These are phyloP conservation scores for Cercospora berteroae DNA, from an alignment of 2,329 filamentous ascomycete species.

Conservation along the genomic window DNA sequence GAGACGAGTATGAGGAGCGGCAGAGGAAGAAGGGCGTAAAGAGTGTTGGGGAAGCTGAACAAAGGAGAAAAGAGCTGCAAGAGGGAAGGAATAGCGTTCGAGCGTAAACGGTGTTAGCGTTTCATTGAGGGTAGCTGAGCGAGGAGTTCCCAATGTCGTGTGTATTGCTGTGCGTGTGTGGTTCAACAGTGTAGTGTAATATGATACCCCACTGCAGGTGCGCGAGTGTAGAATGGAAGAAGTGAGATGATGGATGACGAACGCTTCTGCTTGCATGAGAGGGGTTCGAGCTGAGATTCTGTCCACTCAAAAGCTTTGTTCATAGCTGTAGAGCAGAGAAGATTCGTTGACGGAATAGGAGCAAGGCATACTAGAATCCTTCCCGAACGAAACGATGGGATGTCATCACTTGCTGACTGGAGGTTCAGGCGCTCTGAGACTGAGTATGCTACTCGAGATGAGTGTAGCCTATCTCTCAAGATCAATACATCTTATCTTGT, in stretches of 20 bases:
- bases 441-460: not conserved
- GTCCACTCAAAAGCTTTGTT: not conserved
- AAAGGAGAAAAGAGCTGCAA: slow-evolving; percentile 16
- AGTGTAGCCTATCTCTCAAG: not conserved
- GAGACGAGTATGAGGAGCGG: slow-evolving; percentile 84
- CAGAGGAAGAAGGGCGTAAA: slow-evolving; percentile 90
- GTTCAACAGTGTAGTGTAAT: not conserved
- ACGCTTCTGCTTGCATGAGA: not conserved
- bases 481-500: not conserved
- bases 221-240: not conserved
- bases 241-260: not conserved
- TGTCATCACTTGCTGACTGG: not conserved
- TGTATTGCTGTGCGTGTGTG: not conserved
- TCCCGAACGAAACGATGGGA: not conserved
- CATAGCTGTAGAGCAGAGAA: not conserved
- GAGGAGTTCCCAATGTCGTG: not conserved
- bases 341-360: not conserved
- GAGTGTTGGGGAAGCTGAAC: slow-evolving; percentile 65
- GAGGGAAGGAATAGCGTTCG: not conserved
- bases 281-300: not conserved
- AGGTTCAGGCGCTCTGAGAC: not conserved
- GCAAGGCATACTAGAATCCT: not conserved
- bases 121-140: not conserved
- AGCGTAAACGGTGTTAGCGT: not conserved
- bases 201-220: not conserved